Evolutionary conservation across 2,329 filamentous ascomycete genomes (phyloP).

Genomic region (Diaporthe longicolla): DNA sequence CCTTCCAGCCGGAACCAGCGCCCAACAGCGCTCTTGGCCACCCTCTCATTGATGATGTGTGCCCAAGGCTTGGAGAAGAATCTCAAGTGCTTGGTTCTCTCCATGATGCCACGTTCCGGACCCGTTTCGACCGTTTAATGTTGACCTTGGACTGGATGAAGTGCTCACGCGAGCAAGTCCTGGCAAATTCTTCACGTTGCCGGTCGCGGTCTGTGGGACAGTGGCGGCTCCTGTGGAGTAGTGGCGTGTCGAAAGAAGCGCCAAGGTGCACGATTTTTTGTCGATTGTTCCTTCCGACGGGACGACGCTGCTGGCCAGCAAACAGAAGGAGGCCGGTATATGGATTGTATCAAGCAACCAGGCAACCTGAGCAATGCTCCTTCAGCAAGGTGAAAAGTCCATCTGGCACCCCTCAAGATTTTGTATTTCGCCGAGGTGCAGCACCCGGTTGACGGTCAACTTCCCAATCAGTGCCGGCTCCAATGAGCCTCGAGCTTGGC

Average conservation of each 20-base stretch:
- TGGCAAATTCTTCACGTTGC: conserved; percentile 23
- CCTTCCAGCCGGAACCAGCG: conserved; percentile 85
- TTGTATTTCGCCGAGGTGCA: conserved; percentile 19
- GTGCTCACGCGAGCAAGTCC: conserved; percentile 15
- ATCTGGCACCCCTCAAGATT: conserved; percentile 9
- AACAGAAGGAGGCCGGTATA: conserved; percentile 37
- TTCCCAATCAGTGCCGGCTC: conserved; percentile 13
- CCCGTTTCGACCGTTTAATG: conserved; percentile 54
- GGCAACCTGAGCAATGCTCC: neutral
- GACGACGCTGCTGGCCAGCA: conserved; percentile 16
- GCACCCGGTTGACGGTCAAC: neutral
- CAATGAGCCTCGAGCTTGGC: conserved; percentile 35
- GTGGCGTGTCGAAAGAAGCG: conserved; percentile 30
- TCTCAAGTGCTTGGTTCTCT: conserved; percentile 57
- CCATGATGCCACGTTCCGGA: conserved; percentile 66
- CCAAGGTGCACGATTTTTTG: conserved; percentile 27
- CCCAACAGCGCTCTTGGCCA: conserved; percentile 77
- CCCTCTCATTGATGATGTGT: conserved; percentile 65
- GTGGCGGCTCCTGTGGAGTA: conserved; percentile 32
- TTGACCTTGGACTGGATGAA: neutral
- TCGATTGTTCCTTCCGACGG: conserved; percentile 19
- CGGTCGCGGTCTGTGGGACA: conserved; percentile 25
- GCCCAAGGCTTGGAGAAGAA: conserved; percentile 53
- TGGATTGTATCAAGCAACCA: neutral
- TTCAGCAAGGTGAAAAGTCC: neutral